Evolutionary conservation across 176 grass and related monocot genomes (phyloP).

Genomic region (Tuctoria greenei): DNA sequence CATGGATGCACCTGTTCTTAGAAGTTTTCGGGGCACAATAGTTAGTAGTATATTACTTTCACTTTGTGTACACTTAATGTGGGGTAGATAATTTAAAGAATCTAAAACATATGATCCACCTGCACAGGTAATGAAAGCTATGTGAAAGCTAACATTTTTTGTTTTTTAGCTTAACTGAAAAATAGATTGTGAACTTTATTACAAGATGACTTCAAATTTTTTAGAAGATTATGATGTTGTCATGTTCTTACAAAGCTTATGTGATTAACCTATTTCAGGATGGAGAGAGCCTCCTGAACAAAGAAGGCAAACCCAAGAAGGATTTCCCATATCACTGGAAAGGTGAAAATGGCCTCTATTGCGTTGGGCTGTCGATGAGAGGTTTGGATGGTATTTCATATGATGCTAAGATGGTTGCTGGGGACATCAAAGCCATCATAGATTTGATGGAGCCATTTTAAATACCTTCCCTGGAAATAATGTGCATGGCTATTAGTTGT

Average conservation of each 20-base stretch:
- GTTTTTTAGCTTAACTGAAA: not conserved
- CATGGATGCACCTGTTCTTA: too few relatives aligned
- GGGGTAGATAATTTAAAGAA: too few relatives aligned
- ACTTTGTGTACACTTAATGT: too few relatives aligned
- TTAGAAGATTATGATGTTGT: too few relatives aligned
- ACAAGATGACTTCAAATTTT: not conserved
- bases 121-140: too few relatives aligned
- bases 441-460: not conserved
- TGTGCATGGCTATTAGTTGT: not conserved
- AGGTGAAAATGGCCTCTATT: constrained; percentile 62
- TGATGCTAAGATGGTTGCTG: too few relatives aligned
- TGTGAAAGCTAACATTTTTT: not conserved
- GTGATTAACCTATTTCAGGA: constrained; percentile 28
- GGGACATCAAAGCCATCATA: too few relatives aligned
- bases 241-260: not conserved
- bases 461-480: not conserved
- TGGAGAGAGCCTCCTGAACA: constrained; percentile 30
- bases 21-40: too few relatives aligned
- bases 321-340: constrained; percentile 61
- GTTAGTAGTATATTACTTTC: too few relatives aligned
- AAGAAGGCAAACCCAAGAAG: constrained; percentile 49
- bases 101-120: too few relatives aligned
- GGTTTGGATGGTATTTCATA: constrained; percentile 60
- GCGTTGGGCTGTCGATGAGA: constrained; percentile 44
- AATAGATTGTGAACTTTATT: not conserved